Conservation (phyloP, 176 grass and related monocot genomes). For the Bromus sterilis region DNA sequence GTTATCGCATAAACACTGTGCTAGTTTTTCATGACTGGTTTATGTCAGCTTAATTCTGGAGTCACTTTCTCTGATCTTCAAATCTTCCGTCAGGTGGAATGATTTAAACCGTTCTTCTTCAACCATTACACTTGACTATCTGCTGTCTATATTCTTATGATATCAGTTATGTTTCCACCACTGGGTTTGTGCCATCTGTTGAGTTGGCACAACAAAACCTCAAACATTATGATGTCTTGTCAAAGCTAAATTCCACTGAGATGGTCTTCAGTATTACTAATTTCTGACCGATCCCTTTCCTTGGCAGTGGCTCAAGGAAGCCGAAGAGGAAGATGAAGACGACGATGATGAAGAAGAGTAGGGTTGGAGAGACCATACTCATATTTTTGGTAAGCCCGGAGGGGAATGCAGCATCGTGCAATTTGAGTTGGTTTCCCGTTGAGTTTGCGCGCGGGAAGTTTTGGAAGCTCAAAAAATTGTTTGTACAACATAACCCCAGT, state of each 20-base stretch:
- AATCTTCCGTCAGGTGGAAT: background rate
- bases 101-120: background rate
- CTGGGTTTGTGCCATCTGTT: background rate
- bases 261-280: background rate
- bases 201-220: background rate
- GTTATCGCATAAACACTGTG: background rate
- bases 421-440: conserved; percentile 5
- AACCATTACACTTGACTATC: background rate
- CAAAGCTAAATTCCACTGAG: background rate
- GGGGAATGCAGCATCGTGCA: background rate
- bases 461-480: conserved; percentile 32
- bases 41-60: background rate
- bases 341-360: conserved; percentile 67
- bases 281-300: background rate
- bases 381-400: background rate
- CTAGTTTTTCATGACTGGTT: background rate
- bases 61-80: background rate
- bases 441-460: conserved; percentile 34
- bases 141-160: background rate
- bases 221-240: background rate
- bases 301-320: conserved; percentile 67
- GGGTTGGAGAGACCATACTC: background rate
- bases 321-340: conserved; percentile 57
- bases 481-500: conserved; percentile 21
- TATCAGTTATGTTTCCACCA: background rate